These are phyloP conservation scores for Clitopilus passeckerianus DNA, from an alignment of 768 basidiomycete genomes.

Conservation along the genomic window DNA sequence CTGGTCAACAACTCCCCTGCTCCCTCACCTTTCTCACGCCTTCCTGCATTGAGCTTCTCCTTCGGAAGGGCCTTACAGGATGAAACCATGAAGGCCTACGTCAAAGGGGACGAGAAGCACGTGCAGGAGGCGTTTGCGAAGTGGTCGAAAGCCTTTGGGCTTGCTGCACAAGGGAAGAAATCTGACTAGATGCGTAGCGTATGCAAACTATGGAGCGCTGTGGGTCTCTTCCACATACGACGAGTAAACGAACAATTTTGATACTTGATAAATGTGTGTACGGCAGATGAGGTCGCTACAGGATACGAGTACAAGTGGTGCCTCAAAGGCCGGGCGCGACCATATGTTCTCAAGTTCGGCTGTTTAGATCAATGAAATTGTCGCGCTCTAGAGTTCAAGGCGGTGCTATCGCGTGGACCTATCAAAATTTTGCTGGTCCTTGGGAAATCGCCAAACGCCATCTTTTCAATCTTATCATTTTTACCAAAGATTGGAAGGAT, in stretches of 20 bases:
- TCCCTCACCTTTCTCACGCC: constrained; percentile 28
- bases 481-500: background rate
- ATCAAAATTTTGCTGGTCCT: background rate
- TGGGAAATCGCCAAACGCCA: background rate
- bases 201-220: background rate
- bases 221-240: background rate
- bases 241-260: background rate
- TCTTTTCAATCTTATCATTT: background rate
- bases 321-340: background rate
- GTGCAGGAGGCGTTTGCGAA: constrained; percentile 34
- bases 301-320: background rate
- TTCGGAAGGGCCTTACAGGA: constrained; percentile 48
- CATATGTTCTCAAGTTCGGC: background rate
- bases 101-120: constrained; percentile 34
- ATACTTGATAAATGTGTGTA: background rate
- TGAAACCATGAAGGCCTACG: constrained; percentile 42
- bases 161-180: constrained; percentile 31
- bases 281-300: background rate
- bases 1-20: constrained; percentile 27
- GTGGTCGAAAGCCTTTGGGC: constrained; percentile 37
- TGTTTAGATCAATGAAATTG: background rate
- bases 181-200: background rate
- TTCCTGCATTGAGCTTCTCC: constrained; percentile 44
- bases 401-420: background rate
- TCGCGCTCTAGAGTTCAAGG: background rate